These are phyloP conservation scores for Articulospora tetracladia DNA, from an alignment of 495 filamentous ascomycete genomes.

Conservation along the genomic window DNA sequence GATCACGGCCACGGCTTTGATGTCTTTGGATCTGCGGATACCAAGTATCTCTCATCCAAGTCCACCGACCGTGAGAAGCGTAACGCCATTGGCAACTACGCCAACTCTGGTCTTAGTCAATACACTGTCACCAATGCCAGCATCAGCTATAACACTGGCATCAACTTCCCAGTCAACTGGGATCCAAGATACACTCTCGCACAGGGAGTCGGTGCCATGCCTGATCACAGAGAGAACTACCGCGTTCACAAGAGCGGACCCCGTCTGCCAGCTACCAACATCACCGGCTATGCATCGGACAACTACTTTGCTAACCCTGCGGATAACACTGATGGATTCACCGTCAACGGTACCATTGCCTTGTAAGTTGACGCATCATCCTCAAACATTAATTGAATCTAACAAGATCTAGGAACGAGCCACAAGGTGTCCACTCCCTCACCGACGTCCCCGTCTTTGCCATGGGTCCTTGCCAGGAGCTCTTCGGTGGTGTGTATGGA, in stretches of 20 bases:
- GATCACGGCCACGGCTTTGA: slow-evolving; percentile 80
- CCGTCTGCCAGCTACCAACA: slow-evolving; percentile 47
- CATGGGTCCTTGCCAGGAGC: slow-evolving; percentile 66
- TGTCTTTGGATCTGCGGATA: slow-evolving; percentile 52
- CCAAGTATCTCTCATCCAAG: slow-evolving; percentile 51
- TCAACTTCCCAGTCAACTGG: slow-evolving; percentile 71
- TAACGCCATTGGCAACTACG: slow-evolving; percentile 62
- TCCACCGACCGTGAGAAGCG: slow-evolving; percentile 59
- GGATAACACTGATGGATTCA: slow-evolving; percentile 59
- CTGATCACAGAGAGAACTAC: slow-evolving; percentile 66
- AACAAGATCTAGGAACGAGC: slow-evolving; percentile 7
- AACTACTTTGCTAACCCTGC: slow-evolving; percentile 56
- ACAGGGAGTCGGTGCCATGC: slow-evolving; percentile 57
- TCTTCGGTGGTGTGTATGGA: slow-evolving; percentile 64
- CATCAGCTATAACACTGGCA: slow-evolving; percentile 54
- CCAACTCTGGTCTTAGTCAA: slow-evolving; percentile 62
- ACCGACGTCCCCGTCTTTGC: slow-evolving; percentile 76
- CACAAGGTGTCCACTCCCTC: slow-evolving; percentile 65
- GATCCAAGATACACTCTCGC: slow-evolving; percentile 72
- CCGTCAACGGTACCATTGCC: slow-evolving; percentile 67
- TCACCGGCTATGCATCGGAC: slow-evolving; percentile 31
- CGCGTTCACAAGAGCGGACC: slow-evolving; percentile 53
- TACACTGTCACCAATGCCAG: slow-evolving; percentile 47
- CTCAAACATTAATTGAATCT: background rate
- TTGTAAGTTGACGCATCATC: slow-evolving; percentile 20